Evolutionary conservation across 257 asterid species (phyloP).

Genomic region (Leptodermis oblonga): DNA sequence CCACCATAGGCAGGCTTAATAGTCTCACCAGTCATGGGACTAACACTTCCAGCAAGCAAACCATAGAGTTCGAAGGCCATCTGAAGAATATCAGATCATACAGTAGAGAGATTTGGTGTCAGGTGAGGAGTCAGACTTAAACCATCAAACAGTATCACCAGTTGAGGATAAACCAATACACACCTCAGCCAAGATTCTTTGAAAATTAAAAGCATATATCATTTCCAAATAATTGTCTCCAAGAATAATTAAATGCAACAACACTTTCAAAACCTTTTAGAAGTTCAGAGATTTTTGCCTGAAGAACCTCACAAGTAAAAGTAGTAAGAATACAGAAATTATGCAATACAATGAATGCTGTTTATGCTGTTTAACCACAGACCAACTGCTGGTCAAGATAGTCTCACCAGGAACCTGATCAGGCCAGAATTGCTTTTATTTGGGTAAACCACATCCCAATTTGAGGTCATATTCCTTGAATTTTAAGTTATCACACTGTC

Average conservation of each 20-base stretch:
- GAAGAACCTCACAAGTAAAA: not conserved
- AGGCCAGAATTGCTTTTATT: not conserved
- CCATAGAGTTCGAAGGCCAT: conserved; percentile 95
- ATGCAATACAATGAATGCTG: not conserved
- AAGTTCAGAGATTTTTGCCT: not conserved
- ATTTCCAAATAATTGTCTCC: not conserved
- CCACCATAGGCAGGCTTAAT: conserved; percentile 95
- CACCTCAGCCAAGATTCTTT: not conserved
- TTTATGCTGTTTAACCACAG: not conserved
- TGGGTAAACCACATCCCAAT: too few relatives aligned
- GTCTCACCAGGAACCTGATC: not conserved
- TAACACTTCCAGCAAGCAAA: conserved; percentile 90
- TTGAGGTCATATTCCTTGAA: not conserved
- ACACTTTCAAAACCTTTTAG: not conserved
- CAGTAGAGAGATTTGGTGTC: not conserved
- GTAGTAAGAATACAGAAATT: not conserved
- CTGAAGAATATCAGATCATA: conserved; percentile 29
- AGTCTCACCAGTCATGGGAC: conserved; percentile 92
- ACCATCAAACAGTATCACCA: conserved; percentile 1
- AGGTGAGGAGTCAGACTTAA: not conserved
- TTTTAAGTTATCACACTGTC: not conserved
- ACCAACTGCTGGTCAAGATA: not conserved
- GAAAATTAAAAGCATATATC: not conserved
- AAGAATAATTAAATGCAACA: not conserved
- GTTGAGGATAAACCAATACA: not conserved